Conservation (phyloP, 768 basidiomycete species). For the Phaeolepiota aurea region DNA sequence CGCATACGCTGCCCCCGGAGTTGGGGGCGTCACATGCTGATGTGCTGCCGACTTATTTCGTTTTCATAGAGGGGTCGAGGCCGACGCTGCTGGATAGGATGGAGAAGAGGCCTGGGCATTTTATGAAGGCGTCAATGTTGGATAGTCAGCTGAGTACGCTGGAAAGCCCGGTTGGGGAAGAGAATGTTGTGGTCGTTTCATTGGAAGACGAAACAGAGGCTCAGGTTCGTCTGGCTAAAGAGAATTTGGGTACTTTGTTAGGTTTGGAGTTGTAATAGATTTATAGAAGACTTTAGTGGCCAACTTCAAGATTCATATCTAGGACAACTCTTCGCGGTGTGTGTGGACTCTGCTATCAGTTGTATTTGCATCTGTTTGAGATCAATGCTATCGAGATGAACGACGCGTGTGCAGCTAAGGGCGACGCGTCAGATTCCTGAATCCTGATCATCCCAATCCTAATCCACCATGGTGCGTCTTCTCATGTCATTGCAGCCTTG, state of each 20-base stretch:
- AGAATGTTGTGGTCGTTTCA: conserved; percentile 57
- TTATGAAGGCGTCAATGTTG: conserved; percentile 79
- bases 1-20: conserved; percentile 13
- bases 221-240: conserved; percentile 42
- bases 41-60: conserved; percentile 60
- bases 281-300: conserved; percentile 1
- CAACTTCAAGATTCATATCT: no score
- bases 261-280: neutral
- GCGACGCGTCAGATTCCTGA: conserved; percentile 33
- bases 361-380: no score
- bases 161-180: conserved; percentile 62
- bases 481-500: no score
- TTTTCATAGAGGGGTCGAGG: conserved; percentile 62
- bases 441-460: conserved; percentile 10
- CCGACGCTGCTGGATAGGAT: conserved; percentile 57
- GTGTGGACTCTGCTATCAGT: no score
- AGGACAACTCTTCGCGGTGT: no score
- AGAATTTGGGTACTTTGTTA: conserved; percentile 23
- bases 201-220: conserved; percentile 42
- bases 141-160: conserved; percentile 68
- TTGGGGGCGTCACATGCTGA: conserved; percentile 18
- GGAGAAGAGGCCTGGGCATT: conserved; percentile 59
- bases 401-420: conserved; percentile 31
- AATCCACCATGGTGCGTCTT: conserved; percentile 42
- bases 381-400: conserved; percentile 28